phyloP scores from a whole-genome alignment of 2,329 filamentous ascomycete genomes.

The Aureobasidium leucospermi region DNA sequence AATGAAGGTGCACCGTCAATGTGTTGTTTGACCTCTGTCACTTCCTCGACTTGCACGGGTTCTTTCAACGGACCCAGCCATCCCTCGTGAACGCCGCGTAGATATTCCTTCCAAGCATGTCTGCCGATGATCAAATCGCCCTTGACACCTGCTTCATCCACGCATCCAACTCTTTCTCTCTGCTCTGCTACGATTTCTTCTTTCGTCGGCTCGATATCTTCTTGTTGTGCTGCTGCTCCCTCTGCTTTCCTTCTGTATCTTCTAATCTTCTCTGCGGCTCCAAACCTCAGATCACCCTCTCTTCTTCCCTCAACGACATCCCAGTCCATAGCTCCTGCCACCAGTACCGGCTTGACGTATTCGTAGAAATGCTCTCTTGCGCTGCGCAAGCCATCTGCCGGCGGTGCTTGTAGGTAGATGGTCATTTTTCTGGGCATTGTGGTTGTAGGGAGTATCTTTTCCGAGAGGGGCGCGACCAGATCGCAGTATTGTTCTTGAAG shows the following conservation, averaged over 20 bases:
- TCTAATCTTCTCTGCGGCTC: slow-evolving; percentile 78
- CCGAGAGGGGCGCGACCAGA: slow-evolving; percentile 74
- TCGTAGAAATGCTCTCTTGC: slow-evolving; percentile 95
- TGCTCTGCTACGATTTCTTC: slow-evolving; percentile 53
- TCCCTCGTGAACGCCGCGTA: slow-evolving; percentile 87
- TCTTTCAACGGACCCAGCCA: slow-evolving; percentile 81
- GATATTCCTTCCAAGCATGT: slow-evolving; percentile 96
- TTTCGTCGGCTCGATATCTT: slow-evolving; percentile 44
- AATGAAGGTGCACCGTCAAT: slow-evolving; percentile 20
- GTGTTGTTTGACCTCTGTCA: slow-evolving; percentile 15
- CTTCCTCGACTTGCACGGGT: slow-evolving; percentile 34
- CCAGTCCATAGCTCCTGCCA: slow-evolving; percentile 87
- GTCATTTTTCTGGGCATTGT: slow-evolving; percentile 77
- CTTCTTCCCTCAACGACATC: slow-evolving; percentile 87
- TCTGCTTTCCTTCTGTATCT: slow-evolving; percentile 51
- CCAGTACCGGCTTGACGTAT: slow-evolving; percentile 88
- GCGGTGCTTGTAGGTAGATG: slow-evolving; percentile 77
- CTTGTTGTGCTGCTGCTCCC: slow-evolving; percentile 53
- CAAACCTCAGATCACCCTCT: slow-evolving; percentile 86
- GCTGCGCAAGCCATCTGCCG: slow-evolving; percentile 72
- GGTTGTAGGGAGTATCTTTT: slow-evolving; percentile 64
- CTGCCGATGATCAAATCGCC: slow-evolving; percentile 87
- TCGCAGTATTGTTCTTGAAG: slow-evolving; percentile 81
- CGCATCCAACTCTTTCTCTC: slow-evolving; percentile 59
- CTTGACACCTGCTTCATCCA: slow-evolving; percentile 62